Percentiles rank a stretch among this genome's conserved stretches.
phyloP scores from a whole-genome alignment of 768 basidiomycete species.

The Lyophyllum atratum region DNA sequence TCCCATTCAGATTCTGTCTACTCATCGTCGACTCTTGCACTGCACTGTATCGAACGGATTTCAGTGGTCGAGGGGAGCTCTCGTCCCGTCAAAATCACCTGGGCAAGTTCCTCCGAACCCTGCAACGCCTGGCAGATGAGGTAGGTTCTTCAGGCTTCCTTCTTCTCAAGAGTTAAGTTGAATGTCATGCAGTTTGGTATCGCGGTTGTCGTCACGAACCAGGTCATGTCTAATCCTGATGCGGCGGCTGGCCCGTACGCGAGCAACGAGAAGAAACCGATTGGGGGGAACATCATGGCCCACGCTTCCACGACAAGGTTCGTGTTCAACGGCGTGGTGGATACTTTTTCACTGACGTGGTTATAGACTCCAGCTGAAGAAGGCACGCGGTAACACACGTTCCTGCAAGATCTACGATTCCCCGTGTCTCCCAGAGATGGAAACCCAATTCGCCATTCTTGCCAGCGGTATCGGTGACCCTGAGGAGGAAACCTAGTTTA shows the following conservation, averaged over 20 bases:
- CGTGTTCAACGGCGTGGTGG: constrained; percentile 16
- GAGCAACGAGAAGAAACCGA: constrained; percentile 95
- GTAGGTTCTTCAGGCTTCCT: constrained; percentile 40
- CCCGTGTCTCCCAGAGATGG: constrained; percentile 95
- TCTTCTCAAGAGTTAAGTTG: constrained; percentile 15
- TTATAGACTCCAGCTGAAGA: constrained; percentile 83
- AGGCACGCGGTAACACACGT: constrained; percentile 88
- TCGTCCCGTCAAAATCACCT: constrained; percentile 95
- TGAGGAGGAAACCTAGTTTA: constrained; percentile 71
- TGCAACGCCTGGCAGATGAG: constrained; percentile 95
- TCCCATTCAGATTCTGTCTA: constrained; percentile 78
- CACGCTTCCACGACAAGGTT: constrained; percentile 96
- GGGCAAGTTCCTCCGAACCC: constrained; percentile 90
- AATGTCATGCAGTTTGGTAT: constrained; percentile 77
- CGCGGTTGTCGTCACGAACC: constrained; percentile 96
- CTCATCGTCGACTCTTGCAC: constrained; percentile 97
- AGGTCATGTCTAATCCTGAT: constrained; percentile 99
- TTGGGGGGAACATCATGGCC: constrained; percentile 98
- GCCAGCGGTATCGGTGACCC: constrained; percentile 92
- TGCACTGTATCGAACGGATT: constrained; percentile 93
- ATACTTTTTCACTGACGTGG: constrained; percentile 8
- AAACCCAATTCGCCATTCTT: constrained; percentile 93
- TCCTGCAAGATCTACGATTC: constrained; percentile 98
- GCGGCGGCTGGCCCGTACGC: constrained; percentile 87
- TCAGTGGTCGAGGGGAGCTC: constrained; percentile 92